Conservation (phyloP, 2,329 filamentous ascomycete genomes). For the Colletotrichum zoysiae region DNA sequence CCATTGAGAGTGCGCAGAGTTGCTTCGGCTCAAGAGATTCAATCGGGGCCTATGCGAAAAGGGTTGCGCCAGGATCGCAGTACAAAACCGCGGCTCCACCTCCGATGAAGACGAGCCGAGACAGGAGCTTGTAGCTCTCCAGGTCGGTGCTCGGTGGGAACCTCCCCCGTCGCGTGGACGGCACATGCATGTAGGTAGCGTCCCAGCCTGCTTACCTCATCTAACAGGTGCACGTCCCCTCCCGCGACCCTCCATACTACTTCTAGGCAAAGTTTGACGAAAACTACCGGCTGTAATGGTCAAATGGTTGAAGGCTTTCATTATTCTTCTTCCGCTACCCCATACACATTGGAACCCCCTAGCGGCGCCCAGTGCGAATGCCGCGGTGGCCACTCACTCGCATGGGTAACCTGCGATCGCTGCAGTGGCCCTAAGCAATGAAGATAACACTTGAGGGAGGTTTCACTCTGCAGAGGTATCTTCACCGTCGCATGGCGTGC, state of each 20-base stretch:
- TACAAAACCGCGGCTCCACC: slow-evolving; percentile 1
- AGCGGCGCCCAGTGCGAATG: slow-evolving; percentile 77
- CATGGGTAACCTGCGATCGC: slow-evolving; percentile 75
- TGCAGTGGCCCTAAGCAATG: slow-evolving; percentile 75
- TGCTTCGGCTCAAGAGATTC: not conserved
- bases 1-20: slow-evolving; percentile 10
- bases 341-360: slow-evolving; percentile 68
- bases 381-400: slow-evolving; percentile 75
- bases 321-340: slow-evolving; percentile 62
- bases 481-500: slow-evolving; percentile 78
- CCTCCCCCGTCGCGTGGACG: slow-evolving; percentile 2
- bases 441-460: slow-evolving; percentile 78
- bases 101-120: not conserved
- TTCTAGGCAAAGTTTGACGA: rapidly evolving
- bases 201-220: slow-evolving; percentile 1
- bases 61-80: not conserved
- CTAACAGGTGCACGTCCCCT: not conserved
- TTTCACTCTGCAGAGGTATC: slow-evolving; percentile 78
- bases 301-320: slow-evolving; percentile 69
- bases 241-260: not conserved
- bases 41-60: not conserved
- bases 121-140: slow-evolving; percentile 8
- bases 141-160: slow-evolving; percentile 2
- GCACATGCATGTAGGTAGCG: slow-evolving; percentile 5
- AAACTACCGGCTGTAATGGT: slow-evolving; percentile 70